Base-by-base conservation (phyloP, 495 filamentous ascomycete genomes). In the Lichenothelia convexa region DNA sequence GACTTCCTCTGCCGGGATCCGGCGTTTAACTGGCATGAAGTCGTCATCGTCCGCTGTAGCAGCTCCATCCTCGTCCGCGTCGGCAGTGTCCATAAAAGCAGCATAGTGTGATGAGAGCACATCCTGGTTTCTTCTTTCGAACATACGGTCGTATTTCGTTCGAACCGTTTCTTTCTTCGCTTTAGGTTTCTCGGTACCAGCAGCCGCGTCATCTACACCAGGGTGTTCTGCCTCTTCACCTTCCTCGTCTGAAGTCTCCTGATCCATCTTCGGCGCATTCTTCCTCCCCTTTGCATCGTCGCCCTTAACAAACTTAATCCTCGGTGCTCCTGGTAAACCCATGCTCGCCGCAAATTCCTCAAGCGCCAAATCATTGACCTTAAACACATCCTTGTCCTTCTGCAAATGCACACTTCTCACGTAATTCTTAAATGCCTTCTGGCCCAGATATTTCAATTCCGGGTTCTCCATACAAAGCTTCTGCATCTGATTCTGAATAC, bases 131-230 rank as follows among this genome's bases (percentile, higher is more conserved):
- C 75, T 76, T 42, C 89, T 64, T 60, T 93, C 87, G 47, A 93
- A 91, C 85, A 94, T 93, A 40, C 85, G 81, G 49, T 95, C 81
- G 50, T 87, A 86, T 55, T 89, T 93, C 17, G 89, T 95, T 30
- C 82, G 68, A 4, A 86, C 80, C 27, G 64, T 60, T 8, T 61
- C 49, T 56, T 78, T 71, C 50, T 73, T 79, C 45, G 63, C 64
- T 37, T 58, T 62, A 47, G 65, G 67, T 45, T 63, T 63, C 38
- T 55, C 57, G 36, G 59, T 59, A 32, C 57, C 59, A 18, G 50
- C 46, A 8, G 53, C 53, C 1, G 40, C 59, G 3, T 60, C 62
- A n/a, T 66, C 67, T 11, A 62, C 68, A 18, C 34, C 47, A 12
- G 39, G 39, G 3, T 46, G 45, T 12, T 32, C 36, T 8, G 24